Conservation (phyloP, 768 basidiomycete genomes). For the Boletus rubropictus region DNA sequence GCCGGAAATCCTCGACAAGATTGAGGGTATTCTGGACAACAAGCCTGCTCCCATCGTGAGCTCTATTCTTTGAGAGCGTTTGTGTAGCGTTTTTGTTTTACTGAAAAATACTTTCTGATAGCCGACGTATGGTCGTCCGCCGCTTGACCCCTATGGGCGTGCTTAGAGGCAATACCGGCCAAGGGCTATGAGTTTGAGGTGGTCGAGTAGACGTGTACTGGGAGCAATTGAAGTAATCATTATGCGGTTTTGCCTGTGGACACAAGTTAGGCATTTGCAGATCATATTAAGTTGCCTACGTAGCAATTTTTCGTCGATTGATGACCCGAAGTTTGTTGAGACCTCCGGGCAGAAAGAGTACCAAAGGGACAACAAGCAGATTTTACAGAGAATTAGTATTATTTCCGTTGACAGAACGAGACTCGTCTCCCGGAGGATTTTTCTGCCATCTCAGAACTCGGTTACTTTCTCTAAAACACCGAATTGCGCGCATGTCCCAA, state of each 20-base stretch:
- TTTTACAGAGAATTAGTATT: no score
- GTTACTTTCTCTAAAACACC: no score
- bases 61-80: neutral
- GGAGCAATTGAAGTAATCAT: neutral
- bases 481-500: no score
- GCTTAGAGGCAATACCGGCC: slow-evolving; percentile 1
- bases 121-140: slow-evolving; percentile 25
- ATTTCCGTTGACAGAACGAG: no score
- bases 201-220: neutral
- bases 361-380: no score
- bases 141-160: slow-evolving; percentile 27
- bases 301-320: no score
- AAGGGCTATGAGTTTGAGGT: no score
- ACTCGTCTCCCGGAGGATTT: no score
- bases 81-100: neutral
- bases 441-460: no score
- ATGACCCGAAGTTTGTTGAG: no score
- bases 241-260: no score
- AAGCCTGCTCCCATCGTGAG: slow-evolving; percentile 29
- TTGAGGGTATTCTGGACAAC: slow-evolving; percentile 49
- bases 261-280: neutral
- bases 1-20: slow-evolving; percentile 42
- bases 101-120: slow-evolving; percentile 10
- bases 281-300: neutral
- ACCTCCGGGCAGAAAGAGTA: no score